These are phyloP conservation scores for Anastatica hierochuntica DNA, from an alignment of 345 rosid species.

Conservation along the genomic window DNA sequence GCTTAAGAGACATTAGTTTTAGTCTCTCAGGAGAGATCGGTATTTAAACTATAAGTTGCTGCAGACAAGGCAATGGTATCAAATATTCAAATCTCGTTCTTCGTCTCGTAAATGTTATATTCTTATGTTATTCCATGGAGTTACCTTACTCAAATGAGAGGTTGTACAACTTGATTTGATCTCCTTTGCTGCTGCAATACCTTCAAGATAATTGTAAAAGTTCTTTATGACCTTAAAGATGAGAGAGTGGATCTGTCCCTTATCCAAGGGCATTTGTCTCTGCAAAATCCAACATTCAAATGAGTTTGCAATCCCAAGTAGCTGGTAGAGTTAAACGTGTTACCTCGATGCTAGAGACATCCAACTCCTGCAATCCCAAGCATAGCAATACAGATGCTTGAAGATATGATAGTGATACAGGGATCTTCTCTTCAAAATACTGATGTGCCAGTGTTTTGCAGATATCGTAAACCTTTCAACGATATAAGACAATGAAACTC, in stretches of 20 bases:
- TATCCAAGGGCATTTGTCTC: conserved; percentile 80
- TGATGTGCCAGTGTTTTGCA: conserved; percentile 59
- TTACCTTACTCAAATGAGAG: conserved; percentile 67
- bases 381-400: conserved; percentile 76
- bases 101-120: not conserved
- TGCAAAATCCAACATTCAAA: conserved; percentile 27
- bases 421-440: conserved; percentile 78
- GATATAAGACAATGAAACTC: conserved; percentile 4
- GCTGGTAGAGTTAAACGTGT: conserved; percentile 11
- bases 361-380: conserved; percentile 70
- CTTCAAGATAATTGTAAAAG: conserved; percentile 45
- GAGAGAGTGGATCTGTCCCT: conserved; percentile 51
- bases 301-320: not conserved
- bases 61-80: not conserved
- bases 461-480: conserved; percentile 52
- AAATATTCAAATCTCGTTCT: conserved; percentile 1
- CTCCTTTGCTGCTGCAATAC: conserved; percentile 52
- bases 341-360: conserved; percentile 62
- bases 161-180: conserved; percentile 27
- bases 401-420: conserved; percentile 55
- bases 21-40: not conserved
- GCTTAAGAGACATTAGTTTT: not conserved
- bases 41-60: not conserved
- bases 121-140: not conserved
- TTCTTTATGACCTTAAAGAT: conserved; percentile 56